These are phyloP conservation scores for Neurospora terricola DNA, from an alignment of 495 filamentous ascomycete genomes.

Conservation along the genomic window DNA sequence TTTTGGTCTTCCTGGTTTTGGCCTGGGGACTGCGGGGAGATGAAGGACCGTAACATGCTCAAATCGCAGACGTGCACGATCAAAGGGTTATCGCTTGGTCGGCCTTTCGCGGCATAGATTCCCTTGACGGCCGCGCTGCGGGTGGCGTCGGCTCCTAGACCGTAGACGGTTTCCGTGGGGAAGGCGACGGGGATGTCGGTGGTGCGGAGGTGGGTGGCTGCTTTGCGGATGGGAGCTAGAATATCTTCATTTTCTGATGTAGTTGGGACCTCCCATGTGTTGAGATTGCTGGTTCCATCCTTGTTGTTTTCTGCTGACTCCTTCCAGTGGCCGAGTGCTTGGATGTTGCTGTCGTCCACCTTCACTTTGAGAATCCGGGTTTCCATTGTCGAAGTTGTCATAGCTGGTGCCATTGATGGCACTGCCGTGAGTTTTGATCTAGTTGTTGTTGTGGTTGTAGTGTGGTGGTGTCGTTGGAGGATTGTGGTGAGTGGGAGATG, in stretches of 20 bases:
- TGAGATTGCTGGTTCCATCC: slow-evolving; percentile 3
- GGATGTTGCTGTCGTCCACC: slow-evolving; percentile 2
- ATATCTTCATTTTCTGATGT: not conserved
- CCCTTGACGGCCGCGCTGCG: slow-evolving; percentile 66
- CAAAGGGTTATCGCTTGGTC: slow-evolving; percentile 88
- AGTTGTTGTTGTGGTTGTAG: slow-evolving; percentile 1
- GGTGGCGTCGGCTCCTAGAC: slow-evolving; percentile 89
- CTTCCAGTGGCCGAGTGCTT: slow-evolving; percentile 16
- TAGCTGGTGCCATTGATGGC: not conserved
- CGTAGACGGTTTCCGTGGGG: slow-evolving; percentile 97
- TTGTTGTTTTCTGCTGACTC: not conserved
- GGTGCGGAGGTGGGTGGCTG: slow-evolving; percentile 50
- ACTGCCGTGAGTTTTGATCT: not conserved
- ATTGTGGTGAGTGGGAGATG: not conserved
- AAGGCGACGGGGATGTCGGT: slow-evolving; percentile 78
- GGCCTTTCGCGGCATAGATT: slow-evolving; percentile 83
- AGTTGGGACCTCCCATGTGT: slow-evolving; percentile 12
- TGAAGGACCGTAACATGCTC: slow-evolving; percentile 59
- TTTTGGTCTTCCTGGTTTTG: too few relatives aligned
- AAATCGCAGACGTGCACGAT: slow-evolving; percentile 87
- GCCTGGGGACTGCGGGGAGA: slow-evolving; percentile 18
- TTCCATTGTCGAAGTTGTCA: slow-evolving; percentile 14
- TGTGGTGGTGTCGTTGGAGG: not conserved
- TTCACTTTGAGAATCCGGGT: slow-evolving; percentile 25
- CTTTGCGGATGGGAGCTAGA: slow-evolving; percentile 31